Evolutionary conservation across 768 basidiomycete genomes (phyloP).

Genomic region (Leccinum variicolor): DNA sequence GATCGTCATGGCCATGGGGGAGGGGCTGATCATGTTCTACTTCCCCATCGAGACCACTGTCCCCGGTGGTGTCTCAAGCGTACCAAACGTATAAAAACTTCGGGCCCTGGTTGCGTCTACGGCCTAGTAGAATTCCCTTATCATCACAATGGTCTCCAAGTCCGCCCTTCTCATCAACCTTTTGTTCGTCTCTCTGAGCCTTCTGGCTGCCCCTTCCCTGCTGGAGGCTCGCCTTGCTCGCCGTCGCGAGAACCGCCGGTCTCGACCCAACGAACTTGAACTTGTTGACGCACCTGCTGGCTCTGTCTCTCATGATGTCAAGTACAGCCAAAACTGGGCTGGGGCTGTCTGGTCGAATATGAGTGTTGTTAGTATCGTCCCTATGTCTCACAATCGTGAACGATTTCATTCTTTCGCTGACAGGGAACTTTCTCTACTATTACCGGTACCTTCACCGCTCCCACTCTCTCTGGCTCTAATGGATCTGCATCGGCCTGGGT

Average conservation of each 20-base stretch:
- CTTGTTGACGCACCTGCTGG: neutral
- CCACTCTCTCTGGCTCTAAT: neutral
- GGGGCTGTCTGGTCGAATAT: neutral
- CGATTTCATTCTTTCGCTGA: neutral
- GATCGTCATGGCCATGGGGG: no score
- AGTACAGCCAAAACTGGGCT: slow-evolving; percentile 20
- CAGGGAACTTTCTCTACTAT: neutral
- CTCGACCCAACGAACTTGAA: neutral
- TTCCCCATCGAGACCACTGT: no score
- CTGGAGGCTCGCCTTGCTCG: neutral
- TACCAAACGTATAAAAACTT: no score
- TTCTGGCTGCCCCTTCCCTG: slow-evolving; percentile 6
- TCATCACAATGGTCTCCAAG: slow-evolving; percentile 16
- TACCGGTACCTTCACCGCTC: neutral
- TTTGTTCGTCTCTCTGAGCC: slow-evolving; percentile 14
- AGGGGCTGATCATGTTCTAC: no score
- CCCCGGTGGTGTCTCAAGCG: no score
- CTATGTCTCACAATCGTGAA: neutral
- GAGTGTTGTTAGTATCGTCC: no score
- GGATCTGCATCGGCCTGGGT: neutral
- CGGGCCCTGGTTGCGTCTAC: no score
- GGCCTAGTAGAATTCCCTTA: no score
- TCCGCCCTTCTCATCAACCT: slow-evolving; percentile 13
- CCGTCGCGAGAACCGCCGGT: neutral
- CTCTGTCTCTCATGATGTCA: slow-evolving; percentile 1